These are phyloP conservation scores for Termitomyces sp. DNA, from an alignment of 768 basidiomycete species.

Conservation along the genomic window DNA sequence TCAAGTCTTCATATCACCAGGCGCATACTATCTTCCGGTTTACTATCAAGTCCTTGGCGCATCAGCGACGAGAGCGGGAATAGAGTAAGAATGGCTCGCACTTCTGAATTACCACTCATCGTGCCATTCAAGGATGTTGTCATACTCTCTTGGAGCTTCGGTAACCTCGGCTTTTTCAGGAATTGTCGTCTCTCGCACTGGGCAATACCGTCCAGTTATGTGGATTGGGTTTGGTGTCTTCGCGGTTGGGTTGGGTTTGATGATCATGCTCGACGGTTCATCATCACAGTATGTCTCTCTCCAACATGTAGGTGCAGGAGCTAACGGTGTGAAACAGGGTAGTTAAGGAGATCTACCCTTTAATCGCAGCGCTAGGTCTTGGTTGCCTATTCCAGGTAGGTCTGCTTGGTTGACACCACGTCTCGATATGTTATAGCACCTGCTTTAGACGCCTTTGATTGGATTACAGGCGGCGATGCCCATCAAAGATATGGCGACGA, in stretches of 20 bases:
- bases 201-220: conserved; percentile 55
- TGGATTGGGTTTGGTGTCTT: conserved; percentile 57
- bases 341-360: conserved; percentile 54
- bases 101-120: neutral
- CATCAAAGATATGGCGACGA: conserved; percentile 80
- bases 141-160: conserved; percentile 62
- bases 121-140: conserved; percentile 51
- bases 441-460: conserved; percentile 54
- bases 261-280: conserved; percentile 58
- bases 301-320: neutral
- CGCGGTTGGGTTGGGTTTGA: conserved; percentile 64
- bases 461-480: conserved; percentile 87
- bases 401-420: neutral
- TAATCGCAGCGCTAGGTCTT: conserved; percentile 61
- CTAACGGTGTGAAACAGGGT: conserved; percentile 36
- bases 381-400: conserved; percentile 61
- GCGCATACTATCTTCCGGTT: conserved; percentile 65
- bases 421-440: conserved; percentile 1
- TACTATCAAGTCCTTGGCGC: conserved; percentile 78
- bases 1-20: conserved; percentile 17
- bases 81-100: conserved; percentile 41
- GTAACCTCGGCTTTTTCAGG: conserved; percentile 53
- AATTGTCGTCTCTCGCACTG: conserved; percentile 49
- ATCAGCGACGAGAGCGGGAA: conserved; percentile 65
- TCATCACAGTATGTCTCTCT: conserved; percentile 42